Percentiles rank a stretch among this genome's conserved stretches.
phyloP scores from a whole-genome alignment of 768 basidiomycete genomes.

The Trametes sanguinea region DNA sequence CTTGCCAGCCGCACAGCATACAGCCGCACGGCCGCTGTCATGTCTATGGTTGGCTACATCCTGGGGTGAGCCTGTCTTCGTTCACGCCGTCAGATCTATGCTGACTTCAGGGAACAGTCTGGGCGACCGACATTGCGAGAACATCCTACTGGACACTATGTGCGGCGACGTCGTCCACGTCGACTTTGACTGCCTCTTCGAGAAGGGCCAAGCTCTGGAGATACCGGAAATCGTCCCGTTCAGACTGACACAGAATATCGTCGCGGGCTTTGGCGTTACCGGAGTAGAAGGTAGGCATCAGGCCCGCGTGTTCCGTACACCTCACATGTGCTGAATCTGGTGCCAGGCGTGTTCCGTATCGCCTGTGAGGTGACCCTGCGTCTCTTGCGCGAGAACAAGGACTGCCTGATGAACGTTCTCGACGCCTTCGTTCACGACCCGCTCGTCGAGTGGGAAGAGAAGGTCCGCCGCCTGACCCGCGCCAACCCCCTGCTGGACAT shows the following conservation, averaged over 20 bases:
- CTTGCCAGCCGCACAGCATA: conserved; percentile 85
- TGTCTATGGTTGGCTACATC: conserved; percentile 98
- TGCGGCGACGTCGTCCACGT: conserved; percentile 94
- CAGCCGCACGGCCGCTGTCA: conserved; percentile 89
- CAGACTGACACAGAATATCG: conserved; percentile 88
- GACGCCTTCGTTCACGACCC: conserved; percentile 98
- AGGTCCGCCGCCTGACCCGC: conserved; percentile 56
- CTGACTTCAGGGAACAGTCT: conserved; percentile 50
- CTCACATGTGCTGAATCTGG: not conserved
- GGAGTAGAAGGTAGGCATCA: conserved; percentile 75
- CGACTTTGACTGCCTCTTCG: conserved; percentile 97
- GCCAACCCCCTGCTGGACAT: conserved; percentile 40
- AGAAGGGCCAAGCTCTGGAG: conserved; percentile 88
- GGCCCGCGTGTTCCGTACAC: not conserved
- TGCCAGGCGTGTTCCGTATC: conserved; percentile 80
- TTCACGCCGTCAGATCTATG: not conserved
- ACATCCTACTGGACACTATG: conserved; percentile 87
- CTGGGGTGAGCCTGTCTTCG: conserved; percentile 65
- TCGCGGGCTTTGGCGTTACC: conserved; percentile 90
- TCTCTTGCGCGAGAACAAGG: conserved; percentile 85
- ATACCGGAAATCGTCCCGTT: conserved; percentile 94
- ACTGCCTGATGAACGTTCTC: conserved; percentile 91
- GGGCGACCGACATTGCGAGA: conserved; percentile 97
- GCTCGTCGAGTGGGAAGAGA: conserved; percentile 92
- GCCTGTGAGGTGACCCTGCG: conserved; percentile 90